Evolutionary conservation across 2,329 filamentous ascomycete genomes (phyloP).

Genomic region (Fusarium drepaniforme): DNA sequence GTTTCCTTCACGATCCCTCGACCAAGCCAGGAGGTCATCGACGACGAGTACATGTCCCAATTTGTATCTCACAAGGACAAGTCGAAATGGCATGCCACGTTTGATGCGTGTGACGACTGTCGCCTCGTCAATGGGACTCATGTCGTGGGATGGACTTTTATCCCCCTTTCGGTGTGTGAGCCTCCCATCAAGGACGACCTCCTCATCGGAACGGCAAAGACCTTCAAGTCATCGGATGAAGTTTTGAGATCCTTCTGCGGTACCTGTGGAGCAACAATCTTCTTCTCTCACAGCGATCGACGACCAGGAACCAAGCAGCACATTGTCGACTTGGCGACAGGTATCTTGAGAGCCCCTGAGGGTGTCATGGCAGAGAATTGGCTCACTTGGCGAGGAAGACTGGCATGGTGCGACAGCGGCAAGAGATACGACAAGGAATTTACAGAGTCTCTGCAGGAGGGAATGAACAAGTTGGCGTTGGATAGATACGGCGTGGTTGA

Average conservation of each 20-base stretch:
- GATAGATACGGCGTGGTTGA: conserved; percentile 50
- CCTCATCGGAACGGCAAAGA: conserved; percentile 57
- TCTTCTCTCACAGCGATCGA: conserved; percentile 48
- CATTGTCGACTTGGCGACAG: conserved; percentile 57
- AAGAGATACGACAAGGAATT: conserved; percentile 53
- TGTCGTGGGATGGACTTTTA: conserved; percentile 56
- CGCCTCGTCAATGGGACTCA: conserved; percentile 57
- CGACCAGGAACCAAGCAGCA: conserved; percentile 46
- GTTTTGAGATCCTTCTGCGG: conserved; percentile 60
- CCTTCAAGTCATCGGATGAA: conserved; percentile 54
- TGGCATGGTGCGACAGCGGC: conserved; percentile 51
- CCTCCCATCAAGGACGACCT: conserved; percentile 54
- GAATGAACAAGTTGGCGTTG: conserved; percentile 53
- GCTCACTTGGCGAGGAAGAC: conserved; percentile 59
- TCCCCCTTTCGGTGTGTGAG: conserved; percentile 52
- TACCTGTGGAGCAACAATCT: conserved; percentile 59
- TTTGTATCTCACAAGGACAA: conserved; percentile 53
- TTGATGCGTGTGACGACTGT: conserved; percentile 60
- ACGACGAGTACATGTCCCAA: conserved; percentile 45
- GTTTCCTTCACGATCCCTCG: conserved; percentile 60
- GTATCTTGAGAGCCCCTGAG: conserved; percentile 58
- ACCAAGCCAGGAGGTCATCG: conserved; percentile 49
- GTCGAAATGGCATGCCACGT: conserved; percentile 56
- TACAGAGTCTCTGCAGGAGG: conserved; percentile 49
- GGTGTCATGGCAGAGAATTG: conserved; percentile 59